These are phyloP conservation scores for Monosporozyma aerobia DNA, from an alignment of 805 yeast genomes.

Conservation along the genomic window DNA sequence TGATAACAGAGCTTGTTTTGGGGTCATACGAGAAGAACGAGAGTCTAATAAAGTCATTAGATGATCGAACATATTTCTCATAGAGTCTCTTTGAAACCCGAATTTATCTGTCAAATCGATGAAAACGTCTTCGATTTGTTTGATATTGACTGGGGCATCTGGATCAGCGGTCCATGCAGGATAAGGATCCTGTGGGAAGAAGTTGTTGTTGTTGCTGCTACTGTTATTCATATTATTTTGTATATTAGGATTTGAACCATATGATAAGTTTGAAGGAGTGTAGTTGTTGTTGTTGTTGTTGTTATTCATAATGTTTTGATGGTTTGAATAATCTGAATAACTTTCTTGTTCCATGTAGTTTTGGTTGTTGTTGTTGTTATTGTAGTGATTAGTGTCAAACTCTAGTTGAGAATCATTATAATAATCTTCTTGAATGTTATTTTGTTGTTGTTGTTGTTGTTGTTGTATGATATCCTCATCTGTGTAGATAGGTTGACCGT, in stretches of 20 bases:
- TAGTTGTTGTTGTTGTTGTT: conserved; percentile 33
- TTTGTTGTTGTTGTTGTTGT: conserved; percentile 7
- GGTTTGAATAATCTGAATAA: conserved; percentile 56
- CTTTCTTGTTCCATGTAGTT: conserved; percentile 33
- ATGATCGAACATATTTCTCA: conserved; percentile 86
- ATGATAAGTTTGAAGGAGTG: conserved; percentile 79
- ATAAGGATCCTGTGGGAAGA: conserved; percentile 78
- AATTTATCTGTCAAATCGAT: conserved; percentile 75
- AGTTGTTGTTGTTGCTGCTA: not conserved
- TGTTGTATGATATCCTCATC: conserved; percentile 8
- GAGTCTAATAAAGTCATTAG: conserved; percentile 79
- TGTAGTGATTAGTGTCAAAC: conserved; percentile 5
- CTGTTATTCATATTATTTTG: not conserved
- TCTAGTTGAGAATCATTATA: not conserved
- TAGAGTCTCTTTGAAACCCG: conserved; percentile 87
- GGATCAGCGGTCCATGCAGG: conserved; percentile 99
- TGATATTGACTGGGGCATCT: conserved; percentile 75
- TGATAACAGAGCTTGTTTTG: conserved; percentile 74
- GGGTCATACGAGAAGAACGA: conserved; percentile 80
- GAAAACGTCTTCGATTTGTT: conserved; percentile 79
- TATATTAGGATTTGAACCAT: conserved; percentile 56
- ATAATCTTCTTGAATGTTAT: conserved; percentile 9
- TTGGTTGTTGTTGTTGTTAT: conserved; percentile 8
- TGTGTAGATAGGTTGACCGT: conserved; percentile 31
- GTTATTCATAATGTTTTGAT: conserved; percentile 33